Base-by-base conservation (phyloP, 352 stramenopile genomes). In the Globisporangium ultimum region DNA sequence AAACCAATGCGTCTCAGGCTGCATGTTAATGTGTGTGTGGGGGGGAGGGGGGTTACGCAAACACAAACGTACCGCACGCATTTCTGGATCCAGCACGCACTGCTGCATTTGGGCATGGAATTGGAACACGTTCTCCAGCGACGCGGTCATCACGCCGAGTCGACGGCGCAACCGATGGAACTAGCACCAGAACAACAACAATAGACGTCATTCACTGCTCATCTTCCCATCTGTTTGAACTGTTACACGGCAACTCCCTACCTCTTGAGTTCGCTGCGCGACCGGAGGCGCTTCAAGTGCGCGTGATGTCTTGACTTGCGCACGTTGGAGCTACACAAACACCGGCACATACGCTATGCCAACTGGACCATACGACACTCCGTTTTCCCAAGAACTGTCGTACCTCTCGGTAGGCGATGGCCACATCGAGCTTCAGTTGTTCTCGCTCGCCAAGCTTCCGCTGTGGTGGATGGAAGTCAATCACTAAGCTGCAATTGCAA, bases 101-200 rank as follows among this genome's bases (percentile, higher is more conserved):
- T 67, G 53, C 41, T 83, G 68, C 2, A 86, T 56, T 1, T 74
- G 73, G 50, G 65, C 46, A 21, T 83, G 68, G 49, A 86, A 83
- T 45, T 73, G 63, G 48, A 86, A 81, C 12, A 86, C 73, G 34
- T 79, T 66, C 56, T 83, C 76, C 21, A 83, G 49, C 13, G 66
- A 70, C 17, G 63, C 57, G 7, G 66, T 76, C 58, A 76, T 70
- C n/a, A 62, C 61, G 5, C 42, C 56, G 4, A 81, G 55, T n/a
- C 58, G 74, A 21, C 63, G 70, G 45, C 67, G 69, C 10, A 78
- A 56, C 8, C 34, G 45, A 12, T 71, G 40, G 51, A 79, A 74
- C 76, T 86, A 21, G 2, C 2, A 32, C 5, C 24, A 5, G 24
- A 32, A 32, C 5, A 58, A 2, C 14, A 58, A 7, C 41, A 7